These are phyloP conservation scores for Nannizziopsis arthrosporioides DNA, from an alignment of 2,329 filamentous ascomycete species.

Conservation along the genomic window DNA sequence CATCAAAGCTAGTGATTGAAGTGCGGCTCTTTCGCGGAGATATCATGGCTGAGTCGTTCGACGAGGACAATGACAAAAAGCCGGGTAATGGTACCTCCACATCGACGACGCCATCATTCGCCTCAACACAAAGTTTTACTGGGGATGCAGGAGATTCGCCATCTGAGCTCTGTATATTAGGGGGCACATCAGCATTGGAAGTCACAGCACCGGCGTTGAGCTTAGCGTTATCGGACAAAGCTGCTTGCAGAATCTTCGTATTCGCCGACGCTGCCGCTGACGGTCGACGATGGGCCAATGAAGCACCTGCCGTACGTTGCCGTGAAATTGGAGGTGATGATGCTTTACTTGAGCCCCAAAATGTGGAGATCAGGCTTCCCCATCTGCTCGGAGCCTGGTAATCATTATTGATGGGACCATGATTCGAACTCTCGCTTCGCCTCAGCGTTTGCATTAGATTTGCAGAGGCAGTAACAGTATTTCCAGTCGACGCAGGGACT, in stretches of 20 bases:
- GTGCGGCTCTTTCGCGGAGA: slow-evolving; percentile 35
- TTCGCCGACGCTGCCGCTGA: background rate
- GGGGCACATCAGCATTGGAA: background rate
- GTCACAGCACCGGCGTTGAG: background rate
- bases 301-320: background rate
- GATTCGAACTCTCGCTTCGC: slow-evolving; percentile 41
- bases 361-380: slow-evolving; percentile 45
- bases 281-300: background rate
- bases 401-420: slow-evolving; percentile 36
- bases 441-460: slow-evolving; percentile 45
- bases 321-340: slow-evolving; percentile 27
- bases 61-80: slow-evolving; percentile 38
- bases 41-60: slow-evolving; percentile 34
- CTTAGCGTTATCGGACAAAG: background rate
- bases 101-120: slow-evolving; percentile 47
- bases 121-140: slow-evolving; percentile 43
- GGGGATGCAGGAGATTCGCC: slow-evolving; percentile 31
- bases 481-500: slow-evolving; percentile 15
- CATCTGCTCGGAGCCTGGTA: slow-evolving; percentile 40
- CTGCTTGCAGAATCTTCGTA: slow-evolving; percentile 1
- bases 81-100: slow-evolving; percentile 47
- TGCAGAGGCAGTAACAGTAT: slow-evolving; percentile 41
- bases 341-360: slow-evolving; percentile 43
- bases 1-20: slow-evolving; percentile 43
- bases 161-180: background rate